A percentile compares a stretch with the other conserved stretches of the same genome.
phyloP scores from a whole-genome alignment of 2,329 filamentous ascomycete genomes.

The Ilyonectria mors-panacis region DNA sequence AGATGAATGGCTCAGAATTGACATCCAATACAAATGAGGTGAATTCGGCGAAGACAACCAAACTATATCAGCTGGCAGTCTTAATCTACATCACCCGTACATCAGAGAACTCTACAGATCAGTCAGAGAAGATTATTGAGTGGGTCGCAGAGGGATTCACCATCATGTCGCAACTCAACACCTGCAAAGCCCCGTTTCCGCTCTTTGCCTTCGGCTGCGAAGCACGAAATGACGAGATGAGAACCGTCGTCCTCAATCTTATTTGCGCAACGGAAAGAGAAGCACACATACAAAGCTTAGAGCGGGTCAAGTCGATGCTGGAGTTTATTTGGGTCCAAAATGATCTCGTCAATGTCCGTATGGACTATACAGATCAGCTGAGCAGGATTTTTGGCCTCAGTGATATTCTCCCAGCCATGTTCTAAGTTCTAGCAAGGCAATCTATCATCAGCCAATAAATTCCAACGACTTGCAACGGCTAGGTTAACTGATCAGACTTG shows the following conservation, averaged over 20 bases:
- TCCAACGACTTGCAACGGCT: too few species aligned
- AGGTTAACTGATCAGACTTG: too few species aligned
- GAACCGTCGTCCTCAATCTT: conserved; percentile 39
- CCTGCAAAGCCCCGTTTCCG: conserved; percentile 43
- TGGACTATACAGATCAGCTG: conserved; percentile 31
- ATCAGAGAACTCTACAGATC: conserved; percentile 28
- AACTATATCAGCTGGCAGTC: conserved; percentile 48
- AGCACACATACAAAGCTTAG: conserved; percentile 38
- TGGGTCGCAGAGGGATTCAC: conserved; percentile 46
- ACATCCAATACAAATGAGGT: rapidly evolving
- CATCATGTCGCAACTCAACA: conserved; percentile 37
- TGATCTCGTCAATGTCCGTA: conserved; percentile 42
- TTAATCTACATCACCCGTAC: conserved; percentile 51
- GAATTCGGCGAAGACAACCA: rapidly evolving
- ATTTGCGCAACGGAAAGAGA: conserved; percentile 45
- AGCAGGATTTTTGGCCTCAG: conserved; percentile 34
- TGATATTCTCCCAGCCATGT: not conserved
- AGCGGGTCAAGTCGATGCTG: conserved; percentile 42
- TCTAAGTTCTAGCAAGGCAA: not conserved
- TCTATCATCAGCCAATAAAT: too few species aligned
- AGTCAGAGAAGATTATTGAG: conserved; percentile 18
- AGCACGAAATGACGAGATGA: conserved; percentile 40
- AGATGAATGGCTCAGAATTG: rapidly evolving
- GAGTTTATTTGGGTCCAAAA: conserved; percentile 54
- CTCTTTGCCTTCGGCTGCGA: conserved; percentile 46